Evolutionary conservation across 495 filamentous ascomycete genomes (phyloP).

Genomic region (Hypoxylon cercidicola): DNA sequence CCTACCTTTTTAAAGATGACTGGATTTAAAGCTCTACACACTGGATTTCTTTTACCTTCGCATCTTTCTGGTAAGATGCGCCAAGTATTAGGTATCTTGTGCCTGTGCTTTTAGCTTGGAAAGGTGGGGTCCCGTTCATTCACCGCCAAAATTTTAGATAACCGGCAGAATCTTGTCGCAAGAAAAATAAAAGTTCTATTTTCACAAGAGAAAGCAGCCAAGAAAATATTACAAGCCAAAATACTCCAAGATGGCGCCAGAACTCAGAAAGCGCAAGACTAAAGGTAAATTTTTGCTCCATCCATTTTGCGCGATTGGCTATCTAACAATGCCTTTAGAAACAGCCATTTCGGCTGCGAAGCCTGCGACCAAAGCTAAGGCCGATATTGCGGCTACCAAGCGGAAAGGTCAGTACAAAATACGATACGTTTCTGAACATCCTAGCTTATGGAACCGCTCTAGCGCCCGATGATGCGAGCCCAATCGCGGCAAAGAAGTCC

Average conservation of each 20-base stretch:
- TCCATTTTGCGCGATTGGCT: background rate
- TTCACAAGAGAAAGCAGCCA: background rate
- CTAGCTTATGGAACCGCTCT: constrained; percentile 2
- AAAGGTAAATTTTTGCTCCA: constrained; percentile 66
- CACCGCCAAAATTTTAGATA: constrained; percentile 45
- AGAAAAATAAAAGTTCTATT: constrained; percentile 26
- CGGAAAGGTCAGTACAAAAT: constrained; percentile 57
- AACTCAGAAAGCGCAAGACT: constrained; percentile 75
- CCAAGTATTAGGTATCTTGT: background rate
- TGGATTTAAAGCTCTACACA: background rate
- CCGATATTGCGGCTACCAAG: constrained; percentile 54
- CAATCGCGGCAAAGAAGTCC: constrained; percentile 50
- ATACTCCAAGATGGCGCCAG: constrained; percentile 70
- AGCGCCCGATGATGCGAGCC: constrained; percentile 57
- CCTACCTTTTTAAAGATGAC: background rate
- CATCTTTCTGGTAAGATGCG: background rate
- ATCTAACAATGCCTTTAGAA: constrained; percentile 29
- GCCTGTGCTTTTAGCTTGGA: background rate
- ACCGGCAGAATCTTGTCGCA: constrained; percentile 44
- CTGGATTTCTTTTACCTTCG: background rate
- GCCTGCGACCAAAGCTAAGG: constrained; percentile 68
- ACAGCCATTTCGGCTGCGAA: constrained; percentile 60
- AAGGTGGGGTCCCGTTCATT: constrained; percentile 29
- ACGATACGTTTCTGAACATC: background rate
- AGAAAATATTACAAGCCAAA: background rate